Evolutionary conservation across 441 rosid species (phyloP).

Genomic region (Jatropha multifida): DNA sequence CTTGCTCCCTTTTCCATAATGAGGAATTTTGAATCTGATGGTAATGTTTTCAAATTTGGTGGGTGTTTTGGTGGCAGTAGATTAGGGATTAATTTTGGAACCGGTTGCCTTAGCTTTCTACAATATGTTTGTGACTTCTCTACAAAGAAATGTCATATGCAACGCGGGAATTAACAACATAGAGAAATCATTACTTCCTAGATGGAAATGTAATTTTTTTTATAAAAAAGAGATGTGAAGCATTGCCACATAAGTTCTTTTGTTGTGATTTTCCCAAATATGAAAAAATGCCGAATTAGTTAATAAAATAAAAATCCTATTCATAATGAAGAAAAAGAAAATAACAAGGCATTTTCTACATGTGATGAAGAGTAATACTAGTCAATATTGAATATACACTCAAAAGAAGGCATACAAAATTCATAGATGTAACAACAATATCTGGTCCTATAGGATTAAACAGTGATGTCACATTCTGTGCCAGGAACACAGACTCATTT

Average conservation of each 20-base stretch:
- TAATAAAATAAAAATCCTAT: background rate
- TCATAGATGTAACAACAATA: slow-evolving; percentile 53
- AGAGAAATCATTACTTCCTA: background rate
- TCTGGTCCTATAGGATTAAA: too few species aligned
- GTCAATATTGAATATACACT: background rate
- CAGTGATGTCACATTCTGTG: too few species aligned
- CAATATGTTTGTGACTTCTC: too few species aligned
- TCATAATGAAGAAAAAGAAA: background rate
- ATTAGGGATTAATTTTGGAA: too few species aligned
- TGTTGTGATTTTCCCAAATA: background rate
- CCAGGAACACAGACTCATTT: too few species aligned
- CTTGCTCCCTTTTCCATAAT: background rate
- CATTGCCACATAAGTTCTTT: background rate
- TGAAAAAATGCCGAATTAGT: background rate
- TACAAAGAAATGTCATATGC: background rate
- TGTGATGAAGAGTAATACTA: background rate
- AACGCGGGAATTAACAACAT: background rate
- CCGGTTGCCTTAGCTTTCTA: background rate
- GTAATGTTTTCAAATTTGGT: background rate
- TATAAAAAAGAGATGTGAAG: background rate
- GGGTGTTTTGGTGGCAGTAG: too few species aligned
- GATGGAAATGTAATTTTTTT: background rate
- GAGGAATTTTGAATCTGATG: background rate
- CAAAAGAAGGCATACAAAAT: slow-evolving; percentile 48
- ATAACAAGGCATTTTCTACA: background rate